These are phyloP conservation scores for Euptelea pleiosperma DNA, from an alignment of 164 flowering plant species.

Conservation along the genomic window DNA sequence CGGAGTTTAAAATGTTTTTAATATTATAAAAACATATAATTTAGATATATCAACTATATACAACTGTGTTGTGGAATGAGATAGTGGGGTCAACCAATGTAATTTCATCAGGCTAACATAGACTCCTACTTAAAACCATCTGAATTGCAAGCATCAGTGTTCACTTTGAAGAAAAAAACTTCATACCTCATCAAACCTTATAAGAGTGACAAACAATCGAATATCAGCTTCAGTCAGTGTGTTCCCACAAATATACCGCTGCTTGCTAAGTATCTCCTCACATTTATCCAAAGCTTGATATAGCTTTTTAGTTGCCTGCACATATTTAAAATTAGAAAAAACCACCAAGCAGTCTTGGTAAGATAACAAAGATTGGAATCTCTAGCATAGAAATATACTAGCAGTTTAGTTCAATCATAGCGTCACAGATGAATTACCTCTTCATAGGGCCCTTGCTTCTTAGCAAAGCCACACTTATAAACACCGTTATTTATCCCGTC, in stretches of 20 bases:
- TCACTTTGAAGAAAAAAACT: neutral
- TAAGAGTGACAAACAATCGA: constrained; percentile 84
- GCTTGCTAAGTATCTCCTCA: constrained; percentile 74
- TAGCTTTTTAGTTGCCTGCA: constrained; percentile 65
- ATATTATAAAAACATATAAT: too few relatives aligned
- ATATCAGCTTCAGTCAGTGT: constrained; percentile 82
- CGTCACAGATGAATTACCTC: too few relatives aligned
- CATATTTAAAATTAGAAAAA: neutral
- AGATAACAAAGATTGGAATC: neutral
- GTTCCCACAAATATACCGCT: constrained; percentile 76
- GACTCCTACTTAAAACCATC: neutral
- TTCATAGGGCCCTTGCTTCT: constrained; percentile 78
- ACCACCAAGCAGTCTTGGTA: neutral
- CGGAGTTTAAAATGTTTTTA: too few relatives aligned
- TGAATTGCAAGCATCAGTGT: neutral
- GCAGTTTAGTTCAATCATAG: too few relatives aligned
- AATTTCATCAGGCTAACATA: neutral
- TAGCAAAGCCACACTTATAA: constrained; percentile 90
- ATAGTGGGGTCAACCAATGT: neutral
- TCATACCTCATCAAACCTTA: constrained; percentile 94
- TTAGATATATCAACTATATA: too few relatives aligned
- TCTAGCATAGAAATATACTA: neutral
- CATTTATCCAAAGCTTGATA: constrained; percentile 83
- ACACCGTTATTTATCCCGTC: constrained; percentile 85
- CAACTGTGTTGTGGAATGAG: too few relatives aligned